Evolutionary conservation across 129 eudicot species (phyloP).

Genomic region (Ambrosia trifida): DNA sequence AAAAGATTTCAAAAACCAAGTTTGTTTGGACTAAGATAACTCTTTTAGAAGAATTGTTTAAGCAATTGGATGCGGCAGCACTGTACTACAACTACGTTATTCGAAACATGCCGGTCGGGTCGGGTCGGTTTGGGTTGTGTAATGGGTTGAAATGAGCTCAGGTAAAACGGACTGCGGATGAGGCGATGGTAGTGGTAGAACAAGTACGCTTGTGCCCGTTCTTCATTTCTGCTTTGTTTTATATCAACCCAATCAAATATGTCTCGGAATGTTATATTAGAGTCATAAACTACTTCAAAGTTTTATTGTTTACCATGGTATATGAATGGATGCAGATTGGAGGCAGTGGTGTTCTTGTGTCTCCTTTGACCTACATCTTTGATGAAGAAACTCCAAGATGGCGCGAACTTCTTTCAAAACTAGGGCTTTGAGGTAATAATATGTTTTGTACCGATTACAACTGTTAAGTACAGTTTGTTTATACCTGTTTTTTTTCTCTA

Average conservation of each 20-base stretch:
- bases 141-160: not conserved
- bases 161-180: not conserved
- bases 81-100: not conserved
- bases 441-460: conserved; percentile 17
- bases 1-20: not conserved
- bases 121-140: no score
- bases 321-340: conserved; percentile 61
- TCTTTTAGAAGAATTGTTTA: not conserved
- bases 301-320: not conserved
- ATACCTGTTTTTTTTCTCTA: not conserved
- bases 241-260: not conserved
- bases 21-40: not conserved
- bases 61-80: not conserved
- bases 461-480: conserved; percentile 14
- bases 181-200: no score
- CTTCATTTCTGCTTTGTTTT: not conserved
- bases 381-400: conserved; percentile 97
- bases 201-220: no score
- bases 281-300: not conserved
- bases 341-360: conserved; percentile 89
- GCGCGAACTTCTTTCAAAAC: conserved; percentile 65
- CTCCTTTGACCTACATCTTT: conserved; percentile 88
- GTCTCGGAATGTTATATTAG: not conserved
- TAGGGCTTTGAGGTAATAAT: conserved; percentile 54
- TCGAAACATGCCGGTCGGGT: no score